Base-by-base conservation (phyloP, 1,284 basidiomycete species). In the Earliella scabrosa region DNA sequence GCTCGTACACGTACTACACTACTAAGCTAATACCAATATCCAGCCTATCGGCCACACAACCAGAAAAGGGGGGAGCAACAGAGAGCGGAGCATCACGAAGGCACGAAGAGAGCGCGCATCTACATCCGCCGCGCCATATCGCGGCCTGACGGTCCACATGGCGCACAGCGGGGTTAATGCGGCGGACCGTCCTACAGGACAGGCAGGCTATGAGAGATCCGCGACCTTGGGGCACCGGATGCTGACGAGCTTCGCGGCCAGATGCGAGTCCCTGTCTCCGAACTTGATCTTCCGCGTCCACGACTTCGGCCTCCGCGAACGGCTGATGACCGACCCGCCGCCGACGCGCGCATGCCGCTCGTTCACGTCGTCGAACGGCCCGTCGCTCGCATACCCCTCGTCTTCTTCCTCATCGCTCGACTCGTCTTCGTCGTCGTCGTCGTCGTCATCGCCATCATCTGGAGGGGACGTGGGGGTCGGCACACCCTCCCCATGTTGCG, bases 201-300 rank as follows among this genome's bases (percentile, higher is more conserved):
- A n/a, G n/a, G n/a, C n/a, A n/a, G n/a, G n/a, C n/a, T n/a, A 48
- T 11, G 21, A 36, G 18, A 27, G 21, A 40, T 63, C 63, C 36
- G 46, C 65, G 34, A 54, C 56, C 55, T 65, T 63, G 13, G 65
- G 64, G 24, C 66, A 67, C 57, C 60, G 60, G 52, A 70, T 53
- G 59, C 66, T 68, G 36, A 67, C 60, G 32, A 70, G 52, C 54
- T 50, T 54, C n/a, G 64, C 68, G 9, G 47, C 43, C 46, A 70
- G 26, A 29, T 59, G 43, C 39, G 65, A 50, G 47, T 45, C 45
- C 35, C 55, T 54, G 56, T 70, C 68, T 20, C 68, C 68, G 38
- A 70, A 70, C 52, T 52, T 49, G 27, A 68, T 53, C 31, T 50
- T 54, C 45, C 61, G 53, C 56, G 51, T 57, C 58, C 58, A 59